phyloP scores from a whole-genome alignment of 129 eudicot genomes.

The Arctium minus region DNA sequence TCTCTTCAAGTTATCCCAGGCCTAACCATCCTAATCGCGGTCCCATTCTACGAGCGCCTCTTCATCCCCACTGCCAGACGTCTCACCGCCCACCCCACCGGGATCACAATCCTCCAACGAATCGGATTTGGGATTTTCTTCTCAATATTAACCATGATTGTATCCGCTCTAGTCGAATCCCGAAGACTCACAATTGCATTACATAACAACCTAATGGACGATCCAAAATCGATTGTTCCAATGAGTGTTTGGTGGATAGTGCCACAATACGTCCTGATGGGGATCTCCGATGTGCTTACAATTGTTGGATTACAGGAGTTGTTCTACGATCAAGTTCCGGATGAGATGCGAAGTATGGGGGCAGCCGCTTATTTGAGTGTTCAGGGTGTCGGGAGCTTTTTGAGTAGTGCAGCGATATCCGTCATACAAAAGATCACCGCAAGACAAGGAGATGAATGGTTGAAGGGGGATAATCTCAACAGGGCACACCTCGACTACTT shows the following conservation, averaged over 20 bases:
- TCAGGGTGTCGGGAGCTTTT: constrained; percentile 45
- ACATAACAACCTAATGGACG: constrained; percentile 30
- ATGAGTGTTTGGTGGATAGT: constrained; percentile 52
- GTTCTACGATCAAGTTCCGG: constrained; percentile 58
- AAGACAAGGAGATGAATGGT: constrained; percentile 40
- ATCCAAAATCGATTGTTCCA: constrained; percentile 19
- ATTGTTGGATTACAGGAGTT: constrained; percentile 58
- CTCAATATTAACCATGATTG: constrained; percentile 39
- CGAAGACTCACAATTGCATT: constrained; percentile 33
- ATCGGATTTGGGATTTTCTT: constrained; percentile 48
- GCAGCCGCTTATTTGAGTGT: constrained; percentile 42
- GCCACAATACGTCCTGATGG: constrained; percentile 40
- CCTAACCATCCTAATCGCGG: constrained; percentile 40
- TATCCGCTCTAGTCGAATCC: constrained; percentile 48
- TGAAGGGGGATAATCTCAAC: constrained; percentile 38
- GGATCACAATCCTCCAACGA: constrained; percentile 61
- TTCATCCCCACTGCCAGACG: constrained; percentile 44
- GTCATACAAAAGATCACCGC: constrained; percentile 34
- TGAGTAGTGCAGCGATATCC: constrained; percentile 35
- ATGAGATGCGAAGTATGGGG: constrained; percentile 52
- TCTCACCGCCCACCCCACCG: constrained; percentile 42
- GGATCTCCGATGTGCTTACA: constrained; percentile 42
- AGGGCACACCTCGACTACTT: constrained; percentile 36
- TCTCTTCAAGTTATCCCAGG: constrained; percentile 53
- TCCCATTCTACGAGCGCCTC: constrained; percentile 44